Percentiles rank a stretch among this genome's conserved stretches.
Evolutionary conservation across 2,329 filamentous ascomycete genomes (phyloP).

Genomic region (Penicillium concentricum): DNA sequence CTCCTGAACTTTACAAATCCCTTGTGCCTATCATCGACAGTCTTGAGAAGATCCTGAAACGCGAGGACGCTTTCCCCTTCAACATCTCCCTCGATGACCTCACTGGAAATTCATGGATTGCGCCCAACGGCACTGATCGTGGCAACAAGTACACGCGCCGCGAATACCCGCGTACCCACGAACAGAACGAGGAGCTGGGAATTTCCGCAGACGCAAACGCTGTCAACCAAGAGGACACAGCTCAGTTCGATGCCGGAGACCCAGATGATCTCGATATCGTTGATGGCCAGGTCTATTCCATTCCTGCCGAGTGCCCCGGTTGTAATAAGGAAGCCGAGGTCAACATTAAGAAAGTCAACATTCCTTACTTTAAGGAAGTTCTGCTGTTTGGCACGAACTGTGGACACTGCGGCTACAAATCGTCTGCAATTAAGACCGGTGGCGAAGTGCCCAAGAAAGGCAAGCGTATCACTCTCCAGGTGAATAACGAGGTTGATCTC

Average conservation of each 20-base stretch:
- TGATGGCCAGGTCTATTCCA: slow-evolving; percentile 87
- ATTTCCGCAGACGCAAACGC: slow-evolving; percentile 55
- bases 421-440: slow-evolving; percentile 96
- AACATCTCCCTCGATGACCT: slow-evolving; percentile 84
- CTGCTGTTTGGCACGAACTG: slow-evolving; percentile 94
- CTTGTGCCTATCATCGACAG: slow-evolving; percentile 73
- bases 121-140: slow-evolving; percentile 71
- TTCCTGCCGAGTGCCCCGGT: slow-evolving; percentile 87
- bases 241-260: slow-evolving; percentile 45
- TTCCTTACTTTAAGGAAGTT: slow-evolving; percentile 84
- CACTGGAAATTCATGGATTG: slow-evolving; percentile 94
- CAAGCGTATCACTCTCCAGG: slow-evolving; percentile 74
- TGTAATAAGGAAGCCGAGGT: slow-evolving; percentile 83
- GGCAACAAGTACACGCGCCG: slow-evolving; percentile 88
- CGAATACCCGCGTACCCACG: slow-evolving; percentile 77
- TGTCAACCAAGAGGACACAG: slow-evolving; percentile 26
- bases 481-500: slow-evolving; percentile 70
- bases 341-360: slow-evolving; percentile 5
- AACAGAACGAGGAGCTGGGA: slow-evolving; percentile 84
- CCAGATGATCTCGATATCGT: slow-evolving; percentile 76
- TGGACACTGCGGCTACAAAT: slow-evolving; percentile 87
- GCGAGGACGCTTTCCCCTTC: slow-evolving; percentile 78
- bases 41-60: slow-evolving; percentile 73
- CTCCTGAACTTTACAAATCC: slow-evolving; percentile 76
- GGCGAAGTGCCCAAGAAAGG: slow-evolving; percentile 86